Evolutionary conservation across 1,284 basidiomycete species (phyloP).

Genomic region (Wallemia mellicola): DNA sequence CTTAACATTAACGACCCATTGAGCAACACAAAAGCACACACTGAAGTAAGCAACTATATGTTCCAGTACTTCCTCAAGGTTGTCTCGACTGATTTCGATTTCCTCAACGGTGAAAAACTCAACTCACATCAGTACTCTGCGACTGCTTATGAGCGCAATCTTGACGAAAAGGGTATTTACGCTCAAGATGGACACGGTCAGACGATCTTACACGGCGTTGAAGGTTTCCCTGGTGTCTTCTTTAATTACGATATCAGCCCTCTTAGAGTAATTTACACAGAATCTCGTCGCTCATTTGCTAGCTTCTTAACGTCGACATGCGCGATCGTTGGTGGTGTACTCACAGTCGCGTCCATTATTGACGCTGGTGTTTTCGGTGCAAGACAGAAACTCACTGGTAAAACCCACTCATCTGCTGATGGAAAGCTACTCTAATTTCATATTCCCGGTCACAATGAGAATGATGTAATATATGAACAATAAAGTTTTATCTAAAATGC

Average conservation of each 20-base stretch:
- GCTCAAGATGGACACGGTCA: slow-evolving; percentile 35
- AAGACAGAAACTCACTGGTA: neutral
- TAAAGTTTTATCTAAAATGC: too few species aligned
- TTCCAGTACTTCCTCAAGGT: slow-evolving; percentile 94
- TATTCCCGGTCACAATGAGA: neutral
- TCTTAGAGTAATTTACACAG: slow-evolving; percentile 67
- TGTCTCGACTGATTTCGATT: slow-evolving; percentile 66
- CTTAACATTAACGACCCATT: slow-evolving; percentile 61
- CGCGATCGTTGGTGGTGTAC: slow-evolving; percentile 1
- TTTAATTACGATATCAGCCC: slow-evolving; percentile 98
- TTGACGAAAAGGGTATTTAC: slow-evolving; percentile 23
- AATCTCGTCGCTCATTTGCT: slow-evolving; percentile 71
- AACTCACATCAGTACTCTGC: slow-evolving; percentile 75
- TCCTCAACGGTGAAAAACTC: slow-evolving; percentile 37
- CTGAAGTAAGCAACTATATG: slow-evolving; percentile 42
- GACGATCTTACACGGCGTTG: slow-evolving; percentile 45
- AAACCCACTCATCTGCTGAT: neutral
- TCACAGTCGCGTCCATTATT: neutral
- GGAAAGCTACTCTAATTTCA: neutral
- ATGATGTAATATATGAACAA: too few species aligned
- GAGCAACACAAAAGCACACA: slow-evolving; percentile 32
- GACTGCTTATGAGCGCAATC: slow-evolving; percentile 82
- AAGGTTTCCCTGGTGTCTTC: slow-evolving; percentile 48
- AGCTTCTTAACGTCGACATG: slow-evolving; percentile 62
- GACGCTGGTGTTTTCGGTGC: neutral